Base-by-base conservation (phyloP, 176 grass and related monocot genomes). In the Eleusine indica region DNA sequence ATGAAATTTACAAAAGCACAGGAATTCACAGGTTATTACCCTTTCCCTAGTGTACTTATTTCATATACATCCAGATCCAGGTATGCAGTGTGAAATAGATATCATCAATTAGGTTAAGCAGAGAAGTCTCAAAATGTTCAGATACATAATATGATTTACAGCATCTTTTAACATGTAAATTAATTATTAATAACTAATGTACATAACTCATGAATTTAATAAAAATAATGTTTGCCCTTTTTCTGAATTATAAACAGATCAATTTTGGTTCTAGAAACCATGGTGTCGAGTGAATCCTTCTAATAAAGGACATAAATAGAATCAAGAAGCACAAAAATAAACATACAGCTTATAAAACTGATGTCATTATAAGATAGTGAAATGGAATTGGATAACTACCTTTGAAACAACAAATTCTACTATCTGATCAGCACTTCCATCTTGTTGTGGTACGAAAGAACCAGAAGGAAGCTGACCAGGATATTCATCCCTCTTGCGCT, bases 401-500 rank as follows among this genome's bases (percentile, higher is more conserved):
- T 84, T 75, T 73, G 85, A 77, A 46, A 87, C 91, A 84, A 80
- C 54, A 87, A 92, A 87, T 81, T 96, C 91, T 62, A 92, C 22
- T 56, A 88, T 87, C 61, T 91, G 79, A 77, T 98, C 96, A 21
- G 78, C 70, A 86, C 80, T 91, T 71, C 96, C 96, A 91, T 98
- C 96, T 89, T 98, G 96, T 75, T 98, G 96, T 64, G 96, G 96
- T 86, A 98, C 57, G 71, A 92, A 96, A 87, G 75, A 88, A 80
- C 91, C 91, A 83, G 96, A 86, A 87, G 89, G 77, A 32, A 90
- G 62, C 46, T 88, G 93, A 78, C 89, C 90, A 88, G 91, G 75
- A 82, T 92, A 90, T 70, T 96, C 93, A 86, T 92, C 89, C 80
- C 96, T 98, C 82, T 98, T 98, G 71, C 96, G 93, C 64, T 98